phyloP scores from a whole-genome alignment of 306 rosid genomes.

The Trifolium subterraneum region DNA sequence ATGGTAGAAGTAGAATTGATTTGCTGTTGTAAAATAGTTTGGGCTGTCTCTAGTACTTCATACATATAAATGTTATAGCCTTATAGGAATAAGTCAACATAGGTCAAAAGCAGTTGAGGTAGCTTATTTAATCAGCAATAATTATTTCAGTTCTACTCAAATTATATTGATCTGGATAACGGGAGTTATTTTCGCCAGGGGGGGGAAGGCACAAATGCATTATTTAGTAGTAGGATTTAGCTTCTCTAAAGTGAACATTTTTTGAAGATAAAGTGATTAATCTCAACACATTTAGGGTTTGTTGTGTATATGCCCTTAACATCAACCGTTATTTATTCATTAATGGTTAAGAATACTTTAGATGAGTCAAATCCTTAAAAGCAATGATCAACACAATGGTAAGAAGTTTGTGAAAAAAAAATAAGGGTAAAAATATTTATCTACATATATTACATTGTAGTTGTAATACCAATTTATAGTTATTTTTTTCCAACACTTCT shows the following conservation, averaged over 20 bases:
- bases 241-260: neutral
- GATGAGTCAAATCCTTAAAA: neutral
- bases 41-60: constrained; percentile 1
- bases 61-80: constrained; percentile 9
- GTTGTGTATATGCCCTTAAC: neutral
- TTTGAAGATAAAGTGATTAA: neutral
- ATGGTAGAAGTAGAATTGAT: constrained; percentile 7
- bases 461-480: neutral
- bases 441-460: neutral
- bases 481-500: constrained; percentile 7
- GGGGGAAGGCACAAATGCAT: constrained; percentile 10
- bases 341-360: neutral
- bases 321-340: neutral
- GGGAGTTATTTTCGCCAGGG: constrained; percentile 21
- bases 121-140: constrained; percentile 13
- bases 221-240: neutral
- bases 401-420: neutral
- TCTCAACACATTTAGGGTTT: neutral
- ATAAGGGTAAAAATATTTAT: constrained; percentile 2
- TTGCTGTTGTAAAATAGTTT: constrained; percentile 13
- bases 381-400: constrained; percentile 29
- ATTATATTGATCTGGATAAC: constrained; percentile 3
- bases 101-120: constrained; percentile 7
- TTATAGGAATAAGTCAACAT: neutral
- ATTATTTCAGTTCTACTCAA: constrained; percentile 18